A percentile compares a stretch with the other conserved stretches of the same genome.
Conservation (phyloP, 768 basidiomycete species). For the Termitomyces bulborhizus region DNA sequence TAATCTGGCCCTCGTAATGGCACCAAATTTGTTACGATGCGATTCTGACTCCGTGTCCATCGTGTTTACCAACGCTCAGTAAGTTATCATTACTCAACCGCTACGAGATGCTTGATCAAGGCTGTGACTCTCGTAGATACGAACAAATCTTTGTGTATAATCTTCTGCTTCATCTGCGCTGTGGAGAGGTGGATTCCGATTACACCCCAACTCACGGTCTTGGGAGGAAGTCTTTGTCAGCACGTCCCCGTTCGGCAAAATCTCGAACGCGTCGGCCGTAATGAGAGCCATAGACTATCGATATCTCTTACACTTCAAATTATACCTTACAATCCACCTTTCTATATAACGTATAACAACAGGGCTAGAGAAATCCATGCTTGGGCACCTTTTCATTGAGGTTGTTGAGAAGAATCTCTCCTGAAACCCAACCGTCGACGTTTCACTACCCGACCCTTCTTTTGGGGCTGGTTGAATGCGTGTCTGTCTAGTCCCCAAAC, state of each 20-base stretch:
- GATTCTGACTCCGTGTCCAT: slow-evolving; percentile 83
- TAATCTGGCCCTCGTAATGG: slow-evolving; percentile 87
- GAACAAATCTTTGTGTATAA: slow-evolving; percentile 88
- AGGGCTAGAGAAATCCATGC: not conserved
- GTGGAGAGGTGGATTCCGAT: slow-evolving; percentile 65
- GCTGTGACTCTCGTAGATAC: slow-evolving; percentile 41
- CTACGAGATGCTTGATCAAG: slow-evolving; percentile 1
- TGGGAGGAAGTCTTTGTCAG: slow-evolving; percentile 51
- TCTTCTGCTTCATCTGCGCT: slow-evolving; percentile 73
- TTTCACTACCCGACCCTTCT: not conserved
- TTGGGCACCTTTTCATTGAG: not conserved
- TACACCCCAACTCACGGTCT: slow-evolving; percentile 78
- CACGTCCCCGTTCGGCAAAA: slow-evolving; percentile 44
- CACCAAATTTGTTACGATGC: slow-evolving; percentile 84
- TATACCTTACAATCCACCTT: not conserved
- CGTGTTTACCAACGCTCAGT: slow-evolving; percentile 91
- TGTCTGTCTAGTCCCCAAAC: not conserved
- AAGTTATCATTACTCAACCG: slow-evolving; percentile 26
- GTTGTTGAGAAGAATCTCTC: not conserved
- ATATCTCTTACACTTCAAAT: not conserved
- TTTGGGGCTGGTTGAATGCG: not conserved
- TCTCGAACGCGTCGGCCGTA: slow-evolving; percentile 45
- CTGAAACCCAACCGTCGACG: not conserved
- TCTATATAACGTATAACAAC: not conserved
- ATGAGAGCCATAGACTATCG: not conserved